phyloP scores from a whole-genome alignment of 768 basidiomycete species.

The Trametes punicea region DNA sequence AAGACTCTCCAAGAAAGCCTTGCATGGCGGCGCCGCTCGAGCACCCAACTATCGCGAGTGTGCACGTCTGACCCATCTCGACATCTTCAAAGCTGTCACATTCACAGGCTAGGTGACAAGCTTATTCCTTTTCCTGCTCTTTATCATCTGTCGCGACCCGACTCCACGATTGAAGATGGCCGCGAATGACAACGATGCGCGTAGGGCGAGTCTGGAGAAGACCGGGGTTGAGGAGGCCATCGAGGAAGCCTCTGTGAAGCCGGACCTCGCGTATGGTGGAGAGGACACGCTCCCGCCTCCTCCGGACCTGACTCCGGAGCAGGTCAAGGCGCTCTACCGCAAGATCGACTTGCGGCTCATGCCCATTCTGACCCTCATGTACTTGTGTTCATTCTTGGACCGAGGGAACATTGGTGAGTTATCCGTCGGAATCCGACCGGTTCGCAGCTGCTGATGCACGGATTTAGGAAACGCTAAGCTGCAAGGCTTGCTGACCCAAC shows the following conservation, averaged over 20 bases:
- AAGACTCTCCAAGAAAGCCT: not conserved
- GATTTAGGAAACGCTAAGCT: slow-evolving; percentile 28
- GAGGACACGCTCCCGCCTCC: slow-evolving; percentile 45
- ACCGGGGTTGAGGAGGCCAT: not conserved
- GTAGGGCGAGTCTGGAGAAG: slow-evolving; percentile 2
- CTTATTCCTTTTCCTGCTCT: not conserved
- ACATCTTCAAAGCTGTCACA: not conserved
- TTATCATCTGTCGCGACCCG: no score
- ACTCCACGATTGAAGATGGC: no score
- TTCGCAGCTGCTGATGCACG: not conserved
- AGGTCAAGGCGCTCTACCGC: slow-evolving; percentile 37
- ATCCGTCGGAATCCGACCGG: not conserved
- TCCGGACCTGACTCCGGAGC: slow-evolving; percentile 45
- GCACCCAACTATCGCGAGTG: not conserved
- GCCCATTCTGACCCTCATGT: slow-evolving; percentile 32
- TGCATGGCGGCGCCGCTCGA: not conserved
- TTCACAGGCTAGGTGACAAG: not conserved
- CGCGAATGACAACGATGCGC: not conserved
- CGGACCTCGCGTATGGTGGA: slow-evolving; percentile 39
- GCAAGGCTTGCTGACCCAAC: slow-evolving; percentile 50
- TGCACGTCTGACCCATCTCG: not conserved
- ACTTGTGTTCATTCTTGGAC: slow-evolving; percentile 31
- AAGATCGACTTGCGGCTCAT: slow-evolving; percentile 32
- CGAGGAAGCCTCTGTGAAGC: not conserved
- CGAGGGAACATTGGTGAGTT: slow-evolving; percentile 23